Conservation (phyloP, 2,329 filamentous ascomycete genomes). For the Pezicula neosporulosa region DNA sequence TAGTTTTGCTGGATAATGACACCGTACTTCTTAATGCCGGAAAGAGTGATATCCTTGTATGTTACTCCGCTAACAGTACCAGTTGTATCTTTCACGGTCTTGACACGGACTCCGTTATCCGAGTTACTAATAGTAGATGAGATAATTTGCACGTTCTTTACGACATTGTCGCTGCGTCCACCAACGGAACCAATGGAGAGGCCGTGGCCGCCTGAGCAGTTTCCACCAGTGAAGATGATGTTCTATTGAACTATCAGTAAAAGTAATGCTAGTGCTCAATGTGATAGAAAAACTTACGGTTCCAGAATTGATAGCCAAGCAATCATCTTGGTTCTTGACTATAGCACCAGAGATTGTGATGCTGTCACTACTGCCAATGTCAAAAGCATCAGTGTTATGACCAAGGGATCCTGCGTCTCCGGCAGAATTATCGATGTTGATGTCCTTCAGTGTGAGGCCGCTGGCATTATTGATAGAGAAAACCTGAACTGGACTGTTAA, state of each 20-base stretch:
- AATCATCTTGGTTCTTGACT: conserved; percentile 55
- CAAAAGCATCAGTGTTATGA: conserved; percentile 50
- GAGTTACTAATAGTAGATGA: conserved; percentile 43
- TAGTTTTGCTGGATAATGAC: conserved; percentile 56
- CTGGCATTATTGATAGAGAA: conserved; percentile 40
- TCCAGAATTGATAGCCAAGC: conserved; percentile 51
- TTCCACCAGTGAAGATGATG: conserved; percentile 5
- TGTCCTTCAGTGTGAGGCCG: conserved; percentile 39
- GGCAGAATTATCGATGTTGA: conserved; percentile 53
- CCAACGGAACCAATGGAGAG: conserved; percentile 54
- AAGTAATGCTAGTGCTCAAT: no score
- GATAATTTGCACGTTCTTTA: conserved; percentile 45
- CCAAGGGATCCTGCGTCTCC: conserved; percentile 36
- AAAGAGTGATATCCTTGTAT: conserved; percentile 45
- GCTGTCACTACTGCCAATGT: conserved; percentile 38
- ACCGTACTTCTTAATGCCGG: conserved; percentile 45
- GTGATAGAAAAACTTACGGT: conserved; percentile 13
- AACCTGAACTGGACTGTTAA: conserved; percentile 49
- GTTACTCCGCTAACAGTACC: conserved; percentile 47
- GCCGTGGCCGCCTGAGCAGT: conserved; percentile 27
- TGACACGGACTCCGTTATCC: conserved; percentile 52
- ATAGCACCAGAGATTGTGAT: conserved; percentile 45
- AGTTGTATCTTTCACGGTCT: conserved; percentile 47
- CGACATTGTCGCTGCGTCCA: conserved; percentile 46
- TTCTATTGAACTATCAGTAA: neutral